Evolutionary conservation across 202 grass and related monocot species (phyloP).

Genomic region (Brachypodium distachyon): DNA sequence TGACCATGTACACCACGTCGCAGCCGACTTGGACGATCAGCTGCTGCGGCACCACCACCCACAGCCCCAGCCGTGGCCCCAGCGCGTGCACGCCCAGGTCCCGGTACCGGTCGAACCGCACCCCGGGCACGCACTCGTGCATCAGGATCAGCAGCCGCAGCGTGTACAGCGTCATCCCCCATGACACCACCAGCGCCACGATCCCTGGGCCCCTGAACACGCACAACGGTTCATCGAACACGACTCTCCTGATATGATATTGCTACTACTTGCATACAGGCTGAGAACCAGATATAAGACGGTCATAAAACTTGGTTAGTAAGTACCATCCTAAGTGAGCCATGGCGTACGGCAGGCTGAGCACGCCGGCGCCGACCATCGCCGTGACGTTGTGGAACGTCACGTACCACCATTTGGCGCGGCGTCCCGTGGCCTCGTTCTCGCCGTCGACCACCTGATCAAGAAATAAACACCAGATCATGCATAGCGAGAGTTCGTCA

Average conservation of each 20-base stretch:
- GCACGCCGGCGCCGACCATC: slow-evolving; percentile 67
- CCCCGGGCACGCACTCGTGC: slow-evolving; percentile 83
- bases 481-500: not conserved
- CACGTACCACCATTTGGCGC: slow-evolving; percentile 63
- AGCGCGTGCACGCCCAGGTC: slow-evolving; percentile 79
- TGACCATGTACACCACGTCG: slow-evolving; percentile 89
- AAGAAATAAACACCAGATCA: not conserved
- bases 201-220: slow-evolving; percentile 42
- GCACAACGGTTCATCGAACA: no score
- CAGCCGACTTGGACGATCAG: slow-evolving; percentile 64
- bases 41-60: slow-evolving; percentile 72
- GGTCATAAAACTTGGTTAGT: no score
- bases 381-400: slow-evolving; percentile 70
- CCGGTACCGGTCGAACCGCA: slow-evolving; percentile 78
- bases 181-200: slow-evolving; percentile 43
- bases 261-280: not conserved
- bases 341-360: slow-evolving; percentile 66
- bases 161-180: slow-evolving; percentile 85
- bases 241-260: no score
- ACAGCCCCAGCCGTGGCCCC: slow-evolving; percentile 66
- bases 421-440: slow-evolving; percentile 12
- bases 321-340: slow-evolving; percentile 40
- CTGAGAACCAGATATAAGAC: no score
- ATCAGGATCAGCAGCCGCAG: slow-evolving; percentile 80
- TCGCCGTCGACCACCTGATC: slow-evolving; percentile 32